These are phyloP conservation scores for barley (Hordeum vulgare) DNA, from an alignment of 176 grass and related monocot species.

Conservation along the genomic window DNA sequence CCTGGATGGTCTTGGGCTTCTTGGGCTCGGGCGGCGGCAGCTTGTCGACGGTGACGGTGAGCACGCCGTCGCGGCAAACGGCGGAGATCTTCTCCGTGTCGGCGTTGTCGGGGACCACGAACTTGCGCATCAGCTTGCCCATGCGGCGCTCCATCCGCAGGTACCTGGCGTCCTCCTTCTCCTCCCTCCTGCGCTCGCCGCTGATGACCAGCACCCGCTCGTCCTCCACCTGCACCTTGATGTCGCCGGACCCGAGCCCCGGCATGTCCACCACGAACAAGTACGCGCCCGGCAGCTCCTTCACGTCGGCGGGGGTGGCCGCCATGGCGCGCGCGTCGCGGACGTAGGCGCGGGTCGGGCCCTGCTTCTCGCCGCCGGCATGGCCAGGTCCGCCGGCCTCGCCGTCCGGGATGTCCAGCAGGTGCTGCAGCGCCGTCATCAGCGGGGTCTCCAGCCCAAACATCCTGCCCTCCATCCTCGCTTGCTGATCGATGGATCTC, in stretches of 20 bases:
- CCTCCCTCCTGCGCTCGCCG: constrained; percentile 64
- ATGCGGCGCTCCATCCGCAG: constrained; percentile 72
- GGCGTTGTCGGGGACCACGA: constrained; percentile 57
- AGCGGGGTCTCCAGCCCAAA: constrained; percentile 57
- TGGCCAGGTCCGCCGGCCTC: neutral
- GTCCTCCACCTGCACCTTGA: constrained; percentile 84
- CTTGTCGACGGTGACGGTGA: constrained; percentile 56
- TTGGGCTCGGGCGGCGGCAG: constrained; percentile 75
- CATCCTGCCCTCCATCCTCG: constrained; percentile 41
- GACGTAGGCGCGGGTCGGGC: constrained; percentile 54
- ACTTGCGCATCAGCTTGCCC: constrained; percentile 88
- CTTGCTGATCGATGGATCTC: neutral
- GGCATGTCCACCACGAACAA: constrained; percentile 83
- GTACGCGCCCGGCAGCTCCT: constrained; percentile 51
- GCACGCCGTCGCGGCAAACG: constrained; percentile 56
- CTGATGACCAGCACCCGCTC: constrained; percentile 63
- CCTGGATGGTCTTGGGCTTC: constrained; percentile 81
- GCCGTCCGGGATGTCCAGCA: constrained; percentile 51
- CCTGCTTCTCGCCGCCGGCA: constrained; percentile 20
- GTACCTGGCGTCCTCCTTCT: constrained; percentile 64
- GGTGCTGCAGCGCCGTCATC: constrained; percentile 52
- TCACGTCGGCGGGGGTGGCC: constrained; percentile 69
- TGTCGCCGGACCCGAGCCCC: constrained; percentile 57
- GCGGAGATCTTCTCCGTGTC: constrained; percentile 60
- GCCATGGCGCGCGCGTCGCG: constrained; percentile 82